Percentiles rank a stretch among this genome's conserved stretches.
Evolutionary conservation across 208 protist species (phyloP).

Genomic region (Trichomonas vaginalis): DNA sequence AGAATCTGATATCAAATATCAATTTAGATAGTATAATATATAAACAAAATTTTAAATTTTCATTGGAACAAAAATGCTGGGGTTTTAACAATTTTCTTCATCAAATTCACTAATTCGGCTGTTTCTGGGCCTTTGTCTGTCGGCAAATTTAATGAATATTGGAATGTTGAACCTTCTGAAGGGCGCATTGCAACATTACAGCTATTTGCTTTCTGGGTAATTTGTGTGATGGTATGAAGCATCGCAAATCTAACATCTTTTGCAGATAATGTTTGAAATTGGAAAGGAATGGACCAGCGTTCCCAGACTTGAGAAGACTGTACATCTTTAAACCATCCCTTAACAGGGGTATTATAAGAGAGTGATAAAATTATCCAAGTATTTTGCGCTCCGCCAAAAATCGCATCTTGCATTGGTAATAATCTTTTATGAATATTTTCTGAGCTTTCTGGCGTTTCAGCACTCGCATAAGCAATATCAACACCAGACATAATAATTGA

Average conservation of each 20-base stretch:
- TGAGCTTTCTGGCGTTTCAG: background rate
- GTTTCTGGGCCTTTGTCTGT: slow-evolving; percentile 3
- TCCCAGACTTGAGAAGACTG: background rate
- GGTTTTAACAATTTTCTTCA: background rate
- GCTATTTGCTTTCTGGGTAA: background rate
- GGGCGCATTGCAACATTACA: background rate
- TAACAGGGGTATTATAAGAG: background rate
- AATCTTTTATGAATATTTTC: background rate
- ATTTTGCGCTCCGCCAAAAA: background rate
- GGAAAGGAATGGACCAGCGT: background rate
- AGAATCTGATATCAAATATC: background rate
- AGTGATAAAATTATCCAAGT: background rate
- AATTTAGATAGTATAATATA: too few species aligned
- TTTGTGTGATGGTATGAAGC: background rate
- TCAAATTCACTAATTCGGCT: background rate
- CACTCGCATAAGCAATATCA: background rate
- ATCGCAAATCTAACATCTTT: background rate
- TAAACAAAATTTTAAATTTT: too few species aligned
- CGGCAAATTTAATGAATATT: background rate
- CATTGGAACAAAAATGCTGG: background rate
- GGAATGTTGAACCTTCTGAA: background rate
- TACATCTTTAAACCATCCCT: background rate
- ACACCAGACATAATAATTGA: background rate
- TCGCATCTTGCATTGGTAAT: background rate
- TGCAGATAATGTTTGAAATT: background rate